phyloP scores from a whole-genome alignment of 1,284 basidiomycete genomes.

The Taiwanofungus camphoratus region DNA sequence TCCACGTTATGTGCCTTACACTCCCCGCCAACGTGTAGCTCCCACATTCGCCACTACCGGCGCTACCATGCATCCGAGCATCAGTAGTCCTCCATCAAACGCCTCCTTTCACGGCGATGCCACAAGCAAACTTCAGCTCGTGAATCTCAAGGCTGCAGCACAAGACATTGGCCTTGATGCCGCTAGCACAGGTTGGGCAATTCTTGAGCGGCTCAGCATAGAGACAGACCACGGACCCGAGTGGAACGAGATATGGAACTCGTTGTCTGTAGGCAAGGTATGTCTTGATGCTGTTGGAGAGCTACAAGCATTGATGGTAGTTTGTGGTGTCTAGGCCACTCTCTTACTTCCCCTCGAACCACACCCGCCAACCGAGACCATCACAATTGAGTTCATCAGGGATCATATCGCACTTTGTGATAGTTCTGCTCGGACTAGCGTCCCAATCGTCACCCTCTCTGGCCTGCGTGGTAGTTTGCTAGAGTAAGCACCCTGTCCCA shows the following conservation, averaged over 20 bases:
- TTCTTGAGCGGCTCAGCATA: constrained; percentile 72
- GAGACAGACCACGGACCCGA: constrained; percentile 58
- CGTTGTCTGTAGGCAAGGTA: constrained; percentile 67
- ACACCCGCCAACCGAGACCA: constrained; percentile 39
- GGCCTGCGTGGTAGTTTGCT: constrained; percentile 69
- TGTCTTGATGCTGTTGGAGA: too few relatives aligned
- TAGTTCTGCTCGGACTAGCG: constrained; percentile 36
- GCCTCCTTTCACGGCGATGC: constrained; percentile 44
- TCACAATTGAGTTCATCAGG: constrained; percentile 71
- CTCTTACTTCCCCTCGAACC: constrained; percentile 70
- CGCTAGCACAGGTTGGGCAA: constrained; percentile 74
- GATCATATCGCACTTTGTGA: constrained; percentile 73
- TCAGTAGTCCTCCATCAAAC: constrained; percentile 34
- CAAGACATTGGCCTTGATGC: constrained; percentile 71
- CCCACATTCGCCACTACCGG: constrained; percentile 47
- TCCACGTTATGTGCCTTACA: constrained; percentile 49
- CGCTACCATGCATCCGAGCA: constrained; percentile 34
- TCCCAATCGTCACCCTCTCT: constrained; percentile 69
- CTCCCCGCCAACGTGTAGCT: constrained; percentile 46
- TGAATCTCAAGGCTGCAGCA: constrained; percentile 76
- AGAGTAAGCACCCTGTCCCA: constrained; percentile 31
- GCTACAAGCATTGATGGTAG: background rate
- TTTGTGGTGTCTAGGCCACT: constrained; percentile 62
- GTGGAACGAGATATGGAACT: constrained; percentile 73
- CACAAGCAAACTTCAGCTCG: constrained; percentile 66